Evolutionary conservation across 1,139 yeast genomes (phyloP).

Genomic region (Arxiozyma heterogenica): DNA sequence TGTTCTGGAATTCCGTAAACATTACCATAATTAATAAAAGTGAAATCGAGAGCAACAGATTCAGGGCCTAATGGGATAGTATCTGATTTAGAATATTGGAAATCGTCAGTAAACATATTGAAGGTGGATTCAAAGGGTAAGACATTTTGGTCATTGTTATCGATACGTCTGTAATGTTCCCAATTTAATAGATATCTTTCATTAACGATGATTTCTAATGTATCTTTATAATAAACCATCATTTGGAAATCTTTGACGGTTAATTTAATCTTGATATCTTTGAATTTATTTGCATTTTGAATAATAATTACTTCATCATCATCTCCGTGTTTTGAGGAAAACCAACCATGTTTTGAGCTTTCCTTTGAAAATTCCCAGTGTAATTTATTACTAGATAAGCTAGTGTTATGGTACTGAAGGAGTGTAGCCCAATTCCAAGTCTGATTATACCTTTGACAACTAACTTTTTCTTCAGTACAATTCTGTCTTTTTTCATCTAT

Average conservation of each 20-base stretch:
- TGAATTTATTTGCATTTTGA: constrained; percentile 33
- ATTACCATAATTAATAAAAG: constrained; percentile 49
- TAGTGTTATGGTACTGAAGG: constrained; percentile 17
- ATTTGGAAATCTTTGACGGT: constrained; percentile 45
- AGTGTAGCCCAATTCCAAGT: constrained; percentile 54
- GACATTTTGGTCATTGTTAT: constrained; percentile 36
- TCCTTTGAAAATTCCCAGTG: not conserved
- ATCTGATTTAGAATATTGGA: constrained; percentile 53
- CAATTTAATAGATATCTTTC: constrained; percentile 60
- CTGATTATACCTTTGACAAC: constrained; percentile 47
- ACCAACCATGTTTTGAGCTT: constrained; percentile 1
- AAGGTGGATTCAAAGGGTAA: constrained; percentile 48
- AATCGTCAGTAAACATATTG: constrained; percentile 52
- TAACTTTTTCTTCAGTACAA: constrained; percentile 13
- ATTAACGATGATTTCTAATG: constrained; percentile 50
- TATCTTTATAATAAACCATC: constrained; percentile 38
- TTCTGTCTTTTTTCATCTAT: constrained; percentile 50
- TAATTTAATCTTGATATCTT: constrained; percentile 35
- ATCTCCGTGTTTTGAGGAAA: not conserved
- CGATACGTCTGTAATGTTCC: constrained; percentile 61
- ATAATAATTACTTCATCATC: constrained; percentile 16
- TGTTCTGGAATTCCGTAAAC: constrained; percentile 95
- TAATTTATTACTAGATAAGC: not conserved
- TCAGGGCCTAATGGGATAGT: constrained; percentile 79
- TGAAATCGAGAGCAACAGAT: constrained; percentile 70